These are phyloP conservation scores for Akanthomyces muscarius DNA, from an alignment of 2,329 filamentous ascomycete species.

Conservation along the genomic window DNA sequence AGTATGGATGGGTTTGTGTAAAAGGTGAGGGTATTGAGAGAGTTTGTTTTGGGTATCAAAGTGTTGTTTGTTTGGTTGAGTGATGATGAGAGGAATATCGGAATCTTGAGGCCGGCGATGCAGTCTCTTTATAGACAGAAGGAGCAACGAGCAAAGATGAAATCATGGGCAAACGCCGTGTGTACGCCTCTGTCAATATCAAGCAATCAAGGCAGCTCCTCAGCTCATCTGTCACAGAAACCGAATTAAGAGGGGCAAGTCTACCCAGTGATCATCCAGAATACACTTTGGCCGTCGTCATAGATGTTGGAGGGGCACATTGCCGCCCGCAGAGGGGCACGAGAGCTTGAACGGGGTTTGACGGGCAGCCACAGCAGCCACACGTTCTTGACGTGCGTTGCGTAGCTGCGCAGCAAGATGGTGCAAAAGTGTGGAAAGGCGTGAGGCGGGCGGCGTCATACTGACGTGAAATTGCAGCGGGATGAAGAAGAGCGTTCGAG, in stretches of 20 bases:
- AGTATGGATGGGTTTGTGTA: neutral
- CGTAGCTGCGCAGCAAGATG: neutral
- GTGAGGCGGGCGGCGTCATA: slow-evolving; percentile 3
- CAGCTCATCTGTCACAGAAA: slow-evolving; percentile 10
- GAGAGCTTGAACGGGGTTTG: too few species aligned
- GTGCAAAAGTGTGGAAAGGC: neutral
- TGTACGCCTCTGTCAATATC: neutral
- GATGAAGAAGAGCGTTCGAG: neutral
- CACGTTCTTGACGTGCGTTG: neutral
- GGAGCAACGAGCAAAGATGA: neutral
- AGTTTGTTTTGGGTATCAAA: slow-evolving; percentile 14
- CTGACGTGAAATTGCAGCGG: slow-evolving; percentile 5
- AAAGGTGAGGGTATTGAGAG: slow-evolving; percentile 3
- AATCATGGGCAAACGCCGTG: slow-evolving; percentile 1
- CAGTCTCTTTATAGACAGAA: slow-evolving; percentile 13
- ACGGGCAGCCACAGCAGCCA: slow-evolving; percentile 10
- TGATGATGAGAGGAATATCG: slow-evolving; percentile 21
- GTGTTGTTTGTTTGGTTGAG: slow-evolving; percentile 14
- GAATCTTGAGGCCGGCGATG: neutral
- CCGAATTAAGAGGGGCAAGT: neutral
- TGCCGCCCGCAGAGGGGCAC: neutral
- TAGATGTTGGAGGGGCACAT: slow-evolving; percentile 9
- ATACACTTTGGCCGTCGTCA: slow-evolving; percentile 14
- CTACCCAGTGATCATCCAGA: slow-evolving; percentile 1
- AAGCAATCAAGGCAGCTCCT: slow-evolving; percentile 7